Conservation (phyloP, 768 basidiomycete genomes). For the Phanerodontia chrysosporium region DNA sequence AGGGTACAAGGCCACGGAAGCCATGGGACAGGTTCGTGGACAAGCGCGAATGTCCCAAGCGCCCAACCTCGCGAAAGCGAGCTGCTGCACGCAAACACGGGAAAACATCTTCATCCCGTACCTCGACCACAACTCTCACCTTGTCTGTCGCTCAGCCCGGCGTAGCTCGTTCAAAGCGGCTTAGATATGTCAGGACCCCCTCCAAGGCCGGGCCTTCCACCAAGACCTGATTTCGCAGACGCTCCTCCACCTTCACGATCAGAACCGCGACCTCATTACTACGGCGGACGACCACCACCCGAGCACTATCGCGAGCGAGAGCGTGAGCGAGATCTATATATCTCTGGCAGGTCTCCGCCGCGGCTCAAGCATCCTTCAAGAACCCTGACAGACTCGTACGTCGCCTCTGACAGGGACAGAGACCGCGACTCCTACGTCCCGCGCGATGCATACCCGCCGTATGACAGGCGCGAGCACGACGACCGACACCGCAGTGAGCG, state of each 20-base stretch:
- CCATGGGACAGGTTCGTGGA: constrained; percentile 12
- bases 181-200: too few relatives aligned
- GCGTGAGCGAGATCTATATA: constrained; percentile 18
- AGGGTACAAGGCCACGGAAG: constrained; percentile 51
- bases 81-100: neutral
- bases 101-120: neutral
- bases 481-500: constrained; percentile 8
- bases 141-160: neutral
- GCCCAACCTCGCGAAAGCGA: neutral
- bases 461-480: constrained; percentile 20
- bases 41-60: neutral
- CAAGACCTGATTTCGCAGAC: constrained; percentile 29
- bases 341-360: constrained; percentile 17
- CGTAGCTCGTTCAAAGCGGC: too few relatives aligned
- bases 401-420: constrained; percentile 10
- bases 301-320: neutral
- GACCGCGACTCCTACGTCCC: constrained; percentile 1
- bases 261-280: constrained; percentile 18
- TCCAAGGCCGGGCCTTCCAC: constrained; percentile 28
- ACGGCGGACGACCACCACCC: constrained; percentile 18
- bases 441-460: constrained; percentile 9
- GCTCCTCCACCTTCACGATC: constrained; percentile 15
- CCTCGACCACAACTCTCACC: neutral
- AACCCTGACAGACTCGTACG: constrained; percentile 16
- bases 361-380: constrained; percentile 15